Conservation (phyloP, 306 rosid genomes). For the Fragaria vesca region DNA sequence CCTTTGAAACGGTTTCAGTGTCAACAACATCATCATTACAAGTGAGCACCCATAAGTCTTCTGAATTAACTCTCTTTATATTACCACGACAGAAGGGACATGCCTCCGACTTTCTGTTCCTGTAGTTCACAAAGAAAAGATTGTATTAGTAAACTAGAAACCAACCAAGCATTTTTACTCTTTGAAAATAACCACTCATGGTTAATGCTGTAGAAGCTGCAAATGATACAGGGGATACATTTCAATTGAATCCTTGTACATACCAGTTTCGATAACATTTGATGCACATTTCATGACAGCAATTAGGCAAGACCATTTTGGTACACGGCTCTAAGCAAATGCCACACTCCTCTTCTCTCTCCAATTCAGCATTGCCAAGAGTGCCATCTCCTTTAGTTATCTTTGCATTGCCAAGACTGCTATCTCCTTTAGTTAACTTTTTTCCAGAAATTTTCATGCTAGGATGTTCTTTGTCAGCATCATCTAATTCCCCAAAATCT, state of each 20-base stretch:
- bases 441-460: conserved; percentile 43
- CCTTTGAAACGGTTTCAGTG: conserved; percentile 72
- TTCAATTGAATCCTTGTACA: not conserved
- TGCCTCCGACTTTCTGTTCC: conserved; percentile 81
- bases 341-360: conserved; percentile 96
- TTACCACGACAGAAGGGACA: conserved; percentile 97
- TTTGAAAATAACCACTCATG: conserved; percentile 4
- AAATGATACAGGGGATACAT: not conserved
- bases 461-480: conserved; percentile 38
- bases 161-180: conserved; percentile 3
- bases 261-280: conserved; percentile 98
- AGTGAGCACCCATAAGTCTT: conserved; percentile 95
- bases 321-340: conserved; percentile 96
- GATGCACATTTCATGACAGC: conserved; percentile 97
- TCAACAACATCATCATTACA: conserved; percentile 87
- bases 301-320: conserved; percentile 89
- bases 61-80: conserved; percentile 87
- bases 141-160: not conserved
- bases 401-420: conserved; percentile 21
- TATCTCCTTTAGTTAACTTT: conserved; percentile 50
- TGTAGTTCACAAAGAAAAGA: conserved; percentile 29
- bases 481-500: conserved; percentile 54
- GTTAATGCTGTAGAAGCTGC: not conserved
- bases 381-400: not conserved
- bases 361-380: conserved; percentile 46